phyloP scores from a whole-genome alignment of 2,329 filamentous ascomycete species.

The Arachnomyces sp. region DNA sequence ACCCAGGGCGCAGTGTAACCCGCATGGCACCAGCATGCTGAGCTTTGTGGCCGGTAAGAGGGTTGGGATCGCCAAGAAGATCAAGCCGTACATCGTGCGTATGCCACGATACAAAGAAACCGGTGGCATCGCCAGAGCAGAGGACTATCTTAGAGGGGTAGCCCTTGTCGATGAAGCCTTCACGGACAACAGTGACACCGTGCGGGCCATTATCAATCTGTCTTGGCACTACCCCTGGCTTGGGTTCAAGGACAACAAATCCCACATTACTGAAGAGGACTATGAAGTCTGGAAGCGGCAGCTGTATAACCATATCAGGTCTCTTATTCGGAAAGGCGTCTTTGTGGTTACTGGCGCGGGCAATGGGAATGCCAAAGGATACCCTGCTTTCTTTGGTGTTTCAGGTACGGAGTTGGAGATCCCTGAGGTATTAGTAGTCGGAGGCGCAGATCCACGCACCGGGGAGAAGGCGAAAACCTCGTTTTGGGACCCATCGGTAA shows the following conservation, averaged over 20 bases:
- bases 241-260: background rate
- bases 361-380: slow-evolving; percentile 1
- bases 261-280: background rate
- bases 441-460: slow-evolving; percentile 1
- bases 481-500: background rate
- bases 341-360: slow-evolving; percentile 8
- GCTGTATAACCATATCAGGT: slow-evolving; percentile 1
- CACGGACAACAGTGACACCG: slow-evolving; percentile 1
- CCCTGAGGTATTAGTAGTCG: slow-evolving; percentile 8
- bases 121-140: background rate
- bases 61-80: slow-evolving; percentile 6
- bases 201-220: slow-evolving; percentile 6
- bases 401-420: background rate
- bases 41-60: slow-evolving; percentile 3
- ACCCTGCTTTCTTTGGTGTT: slow-evolving; percentile 5
- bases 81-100: slow-evolving; percentile 6
- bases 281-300: background rate
- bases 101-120: slow-evolving; percentile 3
- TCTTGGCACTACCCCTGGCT: slow-evolving; percentile 2
- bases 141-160: slow-evolving; percentile 3
- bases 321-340: slow-evolving; percentile 7
- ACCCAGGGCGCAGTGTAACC: slow-evolving; percentile 1
- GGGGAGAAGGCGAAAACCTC: slow-evolving; percentile 1
- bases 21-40: slow-evolving; percentile 8
- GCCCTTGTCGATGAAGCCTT: slow-evolving; percentile 1